Evolutionary conservation across 2,329 filamentous ascomycete genomes (phyloP), one percentile per base, ranked within the genome.

Genomic region (Penicillium sumatraense): DNA sequence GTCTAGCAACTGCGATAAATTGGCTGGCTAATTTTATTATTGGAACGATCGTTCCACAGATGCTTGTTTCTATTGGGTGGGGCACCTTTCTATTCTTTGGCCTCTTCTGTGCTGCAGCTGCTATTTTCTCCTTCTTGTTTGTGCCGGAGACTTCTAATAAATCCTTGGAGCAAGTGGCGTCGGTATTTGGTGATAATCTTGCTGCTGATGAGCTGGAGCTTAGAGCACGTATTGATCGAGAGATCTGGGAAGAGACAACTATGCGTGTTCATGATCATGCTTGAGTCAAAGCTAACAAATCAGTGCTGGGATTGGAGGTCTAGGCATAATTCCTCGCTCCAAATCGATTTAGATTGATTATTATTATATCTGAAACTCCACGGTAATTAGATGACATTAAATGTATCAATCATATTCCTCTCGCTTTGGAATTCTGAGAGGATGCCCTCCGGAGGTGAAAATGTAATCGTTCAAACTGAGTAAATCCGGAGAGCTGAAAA

Each of bases 401-500:
- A 31, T 4, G 27, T 14, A 31, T 31, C 11, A 13, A 11, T 31
- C 11, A 5, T 38, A n/a, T n/a, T 33, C 26, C 18, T 11, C 16
- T 24, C 20, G 13, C 23, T 50, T 20, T 45, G 77, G 75, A 41
- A 76, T 68, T 57, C 69, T 72, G 54, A 83, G 74, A 13, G 80
- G 79, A 72, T 84, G 81, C 31, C 81, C 81, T 60, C 83, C 81
- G 0, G 81, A 83, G 63, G 83, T 84, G 67, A 62, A 62, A 10
- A 61, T 52, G 53, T 57, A 62, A 8, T 89, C 82, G 69, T 91
- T 88, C 66, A 91, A 71, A 65, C 80, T 88, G 36, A 89, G 77
- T 26, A 86, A 64, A n/a, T 82, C 79, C 0, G 89, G 87, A 53
- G 86, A 82, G 20, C 86, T 86, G 71, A 90, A 96, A 47, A 96